Evolutionary conservation across 140 eudicot genomes (phyloP), one percentile per base, ranked within the genome.

Genomic region (Anethum foeniculum): DNA sequence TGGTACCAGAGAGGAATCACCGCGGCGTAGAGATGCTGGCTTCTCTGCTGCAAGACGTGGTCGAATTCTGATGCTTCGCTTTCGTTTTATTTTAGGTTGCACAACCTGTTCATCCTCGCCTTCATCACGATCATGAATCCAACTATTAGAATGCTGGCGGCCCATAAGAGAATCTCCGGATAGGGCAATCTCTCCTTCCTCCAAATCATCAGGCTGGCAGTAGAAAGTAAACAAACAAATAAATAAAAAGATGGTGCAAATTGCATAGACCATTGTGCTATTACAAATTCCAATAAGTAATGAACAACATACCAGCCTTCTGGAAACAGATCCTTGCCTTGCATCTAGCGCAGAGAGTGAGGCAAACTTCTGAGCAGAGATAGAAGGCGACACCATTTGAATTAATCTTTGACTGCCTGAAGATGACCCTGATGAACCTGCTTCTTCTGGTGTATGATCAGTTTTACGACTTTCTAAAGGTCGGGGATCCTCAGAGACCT

Each of bases 21-120:
- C 83, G 21, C 83, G 77, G 12, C 39, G 81, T 32, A 85, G 83
- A 67, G 85, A 81, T 80, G 84, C 97, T 51, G 75, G 85, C 74
- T 83, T 87, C 78, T 80, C 91, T 28, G 78, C 69, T 64, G 84
- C 79, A 51, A 49, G 87, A 49, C 92, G 86, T 13, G 99, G 96
- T 68, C 99, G 91, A 86, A 88, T 80, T 60, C 99, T 86, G 73
- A 91, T 83, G 51, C 99, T 95, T 28, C 99, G 88, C 81, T 95
- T 95, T 25, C 98, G 90, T 78, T 95, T 95, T 77, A 90, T 86
- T 84, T 89, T 95, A 0, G 97, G 99, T 80, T 94, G 98, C 87
- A 93, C 80, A 68, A 93, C 96, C 82, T 95, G 97, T 78, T 95
- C 98, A 56, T 93, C 96, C 86, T 95, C 99, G 73, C 88, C 93